A percentile compares a stretch with the other conserved stretches of the same genome.
Evolutionary conservation across 116 monocot genomes (phyloP).

Genomic region (Zostera marina): DNA sequence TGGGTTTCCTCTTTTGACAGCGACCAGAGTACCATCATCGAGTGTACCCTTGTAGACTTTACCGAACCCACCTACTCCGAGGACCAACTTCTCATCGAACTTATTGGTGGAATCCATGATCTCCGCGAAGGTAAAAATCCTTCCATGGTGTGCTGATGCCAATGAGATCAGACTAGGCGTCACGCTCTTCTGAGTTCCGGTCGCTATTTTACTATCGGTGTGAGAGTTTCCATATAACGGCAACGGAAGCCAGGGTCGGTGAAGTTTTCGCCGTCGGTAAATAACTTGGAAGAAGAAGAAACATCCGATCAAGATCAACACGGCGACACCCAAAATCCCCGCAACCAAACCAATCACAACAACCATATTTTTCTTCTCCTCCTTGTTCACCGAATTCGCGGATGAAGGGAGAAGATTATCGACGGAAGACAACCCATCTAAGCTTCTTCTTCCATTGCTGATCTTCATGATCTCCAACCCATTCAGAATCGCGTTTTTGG

Average conservation of each 20-base stretch:
- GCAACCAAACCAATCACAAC: conserved; percentile 22
- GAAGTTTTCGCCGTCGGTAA: conserved; percentile 8
- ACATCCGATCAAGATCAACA: conserved; percentile 12
- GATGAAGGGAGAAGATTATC: conserved; percentile 20
- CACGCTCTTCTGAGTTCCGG: conserved; percentile 28
- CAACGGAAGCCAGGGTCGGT: conserved; percentile 36
- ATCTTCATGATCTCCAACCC: conserved; percentile 68
- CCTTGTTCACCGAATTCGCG: neutral
- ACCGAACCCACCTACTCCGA: conserved; percentile 60
- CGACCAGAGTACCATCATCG: conserved; percentile 39
- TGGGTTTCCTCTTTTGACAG: conserved; percentile 62
- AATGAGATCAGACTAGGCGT: conserved; percentile 46
- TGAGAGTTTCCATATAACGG: conserved; percentile 34
- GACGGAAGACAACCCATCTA: conserved; percentile 27
- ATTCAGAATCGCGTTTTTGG: conserved; percentile 40
- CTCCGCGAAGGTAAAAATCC: conserved; percentile 39
- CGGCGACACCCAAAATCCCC: conserved; percentile 9
- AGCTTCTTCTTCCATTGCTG: conserved; percentile 22
- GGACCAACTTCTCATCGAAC: conserved; percentile 40
- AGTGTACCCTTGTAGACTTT: conserved; percentile 49
- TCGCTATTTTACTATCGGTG: conserved; percentile 28
- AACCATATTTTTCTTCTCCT: conserved; percentile 29
- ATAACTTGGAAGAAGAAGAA: conserved; percentile 16
- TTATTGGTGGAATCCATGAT: conserved; percentile 41
- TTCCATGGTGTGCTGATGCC: conserved; percentile 32